Evolutionary conservation across 1,284 basidiomycete species (phyloP).

Genomic region (Tilletiaria anomala): DNA sequence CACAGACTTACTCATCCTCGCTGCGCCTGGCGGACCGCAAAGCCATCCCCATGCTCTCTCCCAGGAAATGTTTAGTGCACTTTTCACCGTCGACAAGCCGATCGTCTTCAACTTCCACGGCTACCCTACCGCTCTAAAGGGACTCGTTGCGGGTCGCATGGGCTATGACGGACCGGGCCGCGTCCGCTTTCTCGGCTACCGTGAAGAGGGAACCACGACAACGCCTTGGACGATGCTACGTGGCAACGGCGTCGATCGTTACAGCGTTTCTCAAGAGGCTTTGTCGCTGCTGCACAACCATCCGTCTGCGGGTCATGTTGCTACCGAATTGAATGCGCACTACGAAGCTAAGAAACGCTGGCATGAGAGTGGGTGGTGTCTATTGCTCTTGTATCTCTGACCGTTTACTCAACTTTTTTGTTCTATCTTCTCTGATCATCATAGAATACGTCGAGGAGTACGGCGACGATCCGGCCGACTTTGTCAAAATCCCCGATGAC

Average conservation of each 20-base stretch:
- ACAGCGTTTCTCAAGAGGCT: constrained; percentile 42
- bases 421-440: too few species aligned
- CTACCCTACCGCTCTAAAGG: constrained; percentile 41
- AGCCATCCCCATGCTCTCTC: constrained; percentile 66
- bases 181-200: constrained; percentile 42
- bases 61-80: constrained; percentile 46
- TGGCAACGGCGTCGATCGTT: constrained; percentile 43
- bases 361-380: too few species aligned
- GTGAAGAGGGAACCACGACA: constrained; percentile 44
- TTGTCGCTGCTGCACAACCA: constrained; percentile 21
- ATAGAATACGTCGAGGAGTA: constrained; percentile 1
- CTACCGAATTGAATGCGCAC: background rate
- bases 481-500: too few species aligned
- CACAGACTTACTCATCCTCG: constrained; percentile 59
- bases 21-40: constrained; percentile 45
- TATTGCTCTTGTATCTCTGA: too few species aligned
- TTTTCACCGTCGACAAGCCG: constrained; percentile 40
- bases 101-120: constrained; percentile 59
- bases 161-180: constrained; percentile 34
- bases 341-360: background rate
- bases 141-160: constrained; percentile 14
- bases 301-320: background rate
- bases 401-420: too few species aligned
- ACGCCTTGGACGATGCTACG: constrained; percentile 45
- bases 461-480: constrained; percentile 1